phyloP scores from a whole-genome alignment of 176 grass and related monocot species.

The Leersia perrieri region DNA sequence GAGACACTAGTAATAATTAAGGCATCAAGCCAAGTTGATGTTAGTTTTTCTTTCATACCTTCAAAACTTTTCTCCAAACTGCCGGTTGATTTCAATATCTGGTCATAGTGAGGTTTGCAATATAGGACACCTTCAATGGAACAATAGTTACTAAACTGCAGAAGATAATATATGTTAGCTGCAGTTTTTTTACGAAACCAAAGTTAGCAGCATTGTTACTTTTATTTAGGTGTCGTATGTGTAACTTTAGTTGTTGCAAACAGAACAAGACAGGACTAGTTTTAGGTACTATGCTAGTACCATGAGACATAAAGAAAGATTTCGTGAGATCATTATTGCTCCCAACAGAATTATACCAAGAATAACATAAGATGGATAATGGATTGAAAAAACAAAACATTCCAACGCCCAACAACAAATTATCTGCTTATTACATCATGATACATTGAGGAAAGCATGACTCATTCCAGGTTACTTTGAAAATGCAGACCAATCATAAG shows the following conservation, averaged over 20 bases:
- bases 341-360: slow-evolving; percentile 7
- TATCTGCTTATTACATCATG: slow-evolving; percentile 18
- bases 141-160: slow-evolving; percentile 94
- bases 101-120: slow-evolving; percentile 99
- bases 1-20: not conserved
- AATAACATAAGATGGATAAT: not conserved
- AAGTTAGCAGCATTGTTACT: not conserved
- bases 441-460: not conserved
- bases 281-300: not conserved
- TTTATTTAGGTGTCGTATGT: slow-evolving; percentile 10
- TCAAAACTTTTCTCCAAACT: slow-evolving; percentile 99
- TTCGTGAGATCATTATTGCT: slow-evolving; percentile 18
- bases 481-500: not conserved
- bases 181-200: not conserved
- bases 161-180: not conserved
- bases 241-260: not conserved
- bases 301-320: slow-evolving; percentile 15
- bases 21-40: not conserved
- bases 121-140: slow-evolving; percentile 89
- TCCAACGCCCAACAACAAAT: too few species aligned
- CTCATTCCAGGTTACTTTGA: not conserved
- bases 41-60: slow-evolving; percentile 49
- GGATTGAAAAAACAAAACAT: not conserved
- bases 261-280: not conserved
- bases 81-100: slow-evolving; percentile 92